Evolutionary conservation across 2,329 filamentous ascomycete species (phyloP), one percentile per base, ranked within the genome.

Genomic region (Coniella vitis): DNA sequence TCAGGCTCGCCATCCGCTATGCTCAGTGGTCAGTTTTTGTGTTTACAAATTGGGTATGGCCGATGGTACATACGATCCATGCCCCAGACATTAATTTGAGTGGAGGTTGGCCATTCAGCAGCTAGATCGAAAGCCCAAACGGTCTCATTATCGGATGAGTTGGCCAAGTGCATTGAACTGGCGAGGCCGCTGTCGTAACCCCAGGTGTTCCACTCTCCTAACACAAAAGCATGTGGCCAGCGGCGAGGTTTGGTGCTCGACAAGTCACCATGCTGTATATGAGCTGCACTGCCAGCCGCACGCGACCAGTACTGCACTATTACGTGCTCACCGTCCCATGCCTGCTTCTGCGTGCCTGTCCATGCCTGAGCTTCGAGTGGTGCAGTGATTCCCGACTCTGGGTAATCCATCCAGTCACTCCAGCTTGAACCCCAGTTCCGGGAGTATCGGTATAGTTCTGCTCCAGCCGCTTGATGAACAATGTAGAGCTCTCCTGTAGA

Each of bases 1-100:
- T 85, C 81, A 0, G 81, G 80, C 55, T 76, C 65, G 17, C 79
- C 79, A 61, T 83, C 74, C 25, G 25, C 25, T 29, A 29, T 29
- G 25, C 25, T 5, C 25, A 10, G 5, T 29, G 25, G 10, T 29
- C 10, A 29, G 25, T 29, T 5, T 29, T 5, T 29, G 25, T 10
- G 25, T 29, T 5, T 29, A 10, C 5, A 29, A 10, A 29, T 29
- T 29, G 25, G 10, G 5, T n/a, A n/a, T 29, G 5, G 25, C 25
- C 5, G 10, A 29, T 29, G 5, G 25, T 29, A 29, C 25, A 5
- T 29, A 0, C 75, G 73, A 56, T 84, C 81, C 60, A 84, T 79
- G 45, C 81, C 82, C 81, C 82, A 85, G 4, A 82, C 70, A 55
- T 84, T 85, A 51, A 84, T 65, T 57, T 84, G 80, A 48, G 79